Conservation (phyloP, 1,284 basidiomycete genomes). For the Rhodofomes roseus region DNA sequence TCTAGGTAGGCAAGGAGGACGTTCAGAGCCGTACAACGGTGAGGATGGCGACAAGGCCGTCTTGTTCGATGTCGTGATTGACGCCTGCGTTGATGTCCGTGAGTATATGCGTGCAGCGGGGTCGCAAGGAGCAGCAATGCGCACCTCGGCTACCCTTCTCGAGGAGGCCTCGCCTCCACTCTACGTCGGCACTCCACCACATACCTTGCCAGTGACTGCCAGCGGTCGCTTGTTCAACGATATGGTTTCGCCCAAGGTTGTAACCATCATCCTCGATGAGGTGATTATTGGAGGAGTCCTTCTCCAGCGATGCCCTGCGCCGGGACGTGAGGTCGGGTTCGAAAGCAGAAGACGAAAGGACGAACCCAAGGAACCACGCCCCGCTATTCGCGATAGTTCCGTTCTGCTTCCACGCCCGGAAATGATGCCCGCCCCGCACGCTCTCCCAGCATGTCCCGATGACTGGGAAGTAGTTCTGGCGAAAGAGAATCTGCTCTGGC, state of each 20-base stretch:
- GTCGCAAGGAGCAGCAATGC: constrained; percentile 14
- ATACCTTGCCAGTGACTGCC: constrained; percentile 59
- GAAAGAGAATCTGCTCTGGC: constrained; percentile 38
- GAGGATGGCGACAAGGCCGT: constrained; percentile 73
- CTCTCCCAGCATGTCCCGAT: constrained; percentile 47
- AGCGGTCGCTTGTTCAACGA: constrained; percentile 60
- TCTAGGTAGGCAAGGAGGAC: not conserved
- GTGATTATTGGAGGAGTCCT: constrained; percentile 65
- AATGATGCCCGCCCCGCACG: constrained; percentile 44
- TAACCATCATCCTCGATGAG: constrained; percentile 74
- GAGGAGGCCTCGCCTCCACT: constrained; percentile 66
- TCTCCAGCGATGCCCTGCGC: constrained; percentile 67
- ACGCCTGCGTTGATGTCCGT: constrained; percentile 43
- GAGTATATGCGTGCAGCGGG: not conserved
- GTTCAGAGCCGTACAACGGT: constrained; percentile 50
- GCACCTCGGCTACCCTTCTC: constrained; percentile 61
- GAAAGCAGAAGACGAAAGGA: constrained; percentile 4
- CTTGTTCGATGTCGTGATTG: constrained; percentile 76
- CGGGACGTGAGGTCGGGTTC: not conserved
- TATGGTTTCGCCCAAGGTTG: constrained; percentile 71
- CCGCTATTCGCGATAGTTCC: constrained; percentile 39
- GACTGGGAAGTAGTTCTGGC: constrained; percentile 42
- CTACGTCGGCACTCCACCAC: constrained; percentile 71
- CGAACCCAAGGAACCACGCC: constrained; percentile 46
- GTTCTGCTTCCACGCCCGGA: constrained; percentile 46